These are phyloP conservation scores for Marsdenia floribunda DNA, from an alignment of 257 asterid genomes.

Conservation along the genomic window DNA sequence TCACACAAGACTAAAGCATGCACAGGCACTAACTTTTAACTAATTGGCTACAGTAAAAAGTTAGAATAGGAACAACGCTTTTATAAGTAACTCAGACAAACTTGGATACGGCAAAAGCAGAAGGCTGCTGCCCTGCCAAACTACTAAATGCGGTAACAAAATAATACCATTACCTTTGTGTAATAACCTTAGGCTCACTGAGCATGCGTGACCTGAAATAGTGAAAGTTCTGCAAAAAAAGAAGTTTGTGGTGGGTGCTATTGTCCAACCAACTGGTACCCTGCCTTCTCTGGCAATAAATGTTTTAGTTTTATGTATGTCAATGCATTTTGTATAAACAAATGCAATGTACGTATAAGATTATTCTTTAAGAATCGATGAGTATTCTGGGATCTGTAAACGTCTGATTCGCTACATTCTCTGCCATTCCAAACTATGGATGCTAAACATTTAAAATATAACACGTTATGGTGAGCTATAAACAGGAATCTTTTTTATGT, in stretches of 20 bases:
- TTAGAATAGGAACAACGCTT: not conserved
- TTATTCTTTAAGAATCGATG: not conserved
- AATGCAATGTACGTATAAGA: not conserved
- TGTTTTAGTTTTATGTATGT: not conserved
- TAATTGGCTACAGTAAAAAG: slow-evolving; percentile 14
- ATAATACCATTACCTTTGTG: slow-evolving; percentile 4
- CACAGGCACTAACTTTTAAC: not conserved
- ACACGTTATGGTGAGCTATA: not conserved
- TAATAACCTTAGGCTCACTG: not conserved
- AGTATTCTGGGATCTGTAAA: not conserved
- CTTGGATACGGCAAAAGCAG: slow-evolving; percentile 5
- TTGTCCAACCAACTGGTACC: not conserved
- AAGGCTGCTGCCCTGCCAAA: not conserved
- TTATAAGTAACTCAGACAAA: not conserved
- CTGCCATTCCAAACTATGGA: no score
- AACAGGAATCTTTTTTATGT: not conserved
- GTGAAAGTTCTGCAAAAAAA: slow-evolving; percentile 10
- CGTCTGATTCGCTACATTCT: no score
- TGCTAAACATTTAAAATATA: not conserved
- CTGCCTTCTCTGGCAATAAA: slow-evolving; percentile 5
- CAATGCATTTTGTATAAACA: not conserved
- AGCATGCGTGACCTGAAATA: slow-evolving; percentile 14
- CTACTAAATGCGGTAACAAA: slow-evolving; percentile 21
- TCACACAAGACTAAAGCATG: not conserved
- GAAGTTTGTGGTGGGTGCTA: slow-evolving; percentile 5